Evolutionary conservation across 129 eudicot species (phyloP).

Genomic region (Deinandra increscens): DNA sequence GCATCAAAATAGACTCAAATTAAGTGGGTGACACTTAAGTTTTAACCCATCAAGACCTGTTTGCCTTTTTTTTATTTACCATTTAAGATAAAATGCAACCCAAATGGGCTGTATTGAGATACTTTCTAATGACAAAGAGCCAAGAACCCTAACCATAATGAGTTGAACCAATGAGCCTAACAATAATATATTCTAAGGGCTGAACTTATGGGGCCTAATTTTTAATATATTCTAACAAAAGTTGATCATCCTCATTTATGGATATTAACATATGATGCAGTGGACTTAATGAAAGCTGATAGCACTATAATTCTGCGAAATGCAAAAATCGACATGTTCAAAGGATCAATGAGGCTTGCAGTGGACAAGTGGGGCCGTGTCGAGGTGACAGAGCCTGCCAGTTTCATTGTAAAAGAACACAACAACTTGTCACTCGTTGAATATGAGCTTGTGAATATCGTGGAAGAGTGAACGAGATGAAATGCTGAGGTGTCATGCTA

Average conservation of each 20-base stretch:
- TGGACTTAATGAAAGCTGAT: constrained; percentile 51
- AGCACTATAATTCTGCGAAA: not conserved
- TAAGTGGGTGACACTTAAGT: too few species aligned
- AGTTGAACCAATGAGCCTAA: too few species aligned
- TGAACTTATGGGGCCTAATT: not conserved
- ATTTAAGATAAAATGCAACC: too few species aligned
- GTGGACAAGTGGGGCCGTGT: constrained; percentile 86
- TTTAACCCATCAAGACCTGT: not conserved
- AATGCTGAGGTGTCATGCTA: constrained; percentile 19
- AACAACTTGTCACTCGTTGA: constrained; percentile 64
- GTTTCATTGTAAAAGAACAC: constrained; percentile 54
- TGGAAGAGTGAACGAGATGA: constrained; percentile 44
- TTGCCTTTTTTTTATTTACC: too few species aligned
- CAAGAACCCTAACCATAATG: too few species aligned
- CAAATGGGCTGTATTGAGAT: too few species aligned
- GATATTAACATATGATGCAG: constrained; percentile 28
- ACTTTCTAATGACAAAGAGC: too few species aligned
- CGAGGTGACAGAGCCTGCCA: constrained; percentile 57
- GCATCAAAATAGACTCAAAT: too few species aligned
- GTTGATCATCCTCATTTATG: not conserved
- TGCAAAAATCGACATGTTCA: constrained; percentile 13
- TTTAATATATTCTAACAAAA: not conserved
- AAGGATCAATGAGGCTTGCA: constrained; percentile 63
- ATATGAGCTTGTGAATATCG: constrained; percentile 66
- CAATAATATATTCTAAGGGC: not conserved